These are phyloP conservation scores for Aspergillus sergii DNA, from an alignment of 2,329 filamentous ascomycete genomes.

Conservation along the genomic window DNA sequence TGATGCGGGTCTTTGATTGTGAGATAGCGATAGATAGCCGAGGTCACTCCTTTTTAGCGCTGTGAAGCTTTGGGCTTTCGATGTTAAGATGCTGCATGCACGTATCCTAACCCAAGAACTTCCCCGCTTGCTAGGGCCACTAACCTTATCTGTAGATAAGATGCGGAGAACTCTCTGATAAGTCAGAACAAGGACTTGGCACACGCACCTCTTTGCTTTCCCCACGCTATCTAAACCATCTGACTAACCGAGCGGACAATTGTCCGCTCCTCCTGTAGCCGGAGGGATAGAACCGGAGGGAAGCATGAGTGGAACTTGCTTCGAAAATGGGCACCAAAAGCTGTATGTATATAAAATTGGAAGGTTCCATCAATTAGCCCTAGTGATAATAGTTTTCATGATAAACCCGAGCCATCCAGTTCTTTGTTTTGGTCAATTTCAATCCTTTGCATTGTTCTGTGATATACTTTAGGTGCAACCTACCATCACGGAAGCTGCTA, in stretches of 20 bases:
- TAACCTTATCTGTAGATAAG: not conserved
- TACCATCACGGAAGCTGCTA: not conserved
- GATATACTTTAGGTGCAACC: not conserved
- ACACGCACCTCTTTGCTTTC: not conserved
- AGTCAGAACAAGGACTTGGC: not conserved
- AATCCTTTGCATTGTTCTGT: not conserved
- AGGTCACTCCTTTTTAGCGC: not conserved
- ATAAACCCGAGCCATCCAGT: not conserved
- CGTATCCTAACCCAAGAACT: not conserved
- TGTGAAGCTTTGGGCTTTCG: not conserved
- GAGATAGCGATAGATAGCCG: not conserved
- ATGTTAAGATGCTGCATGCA: no score
- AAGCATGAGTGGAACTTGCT: not conserved
- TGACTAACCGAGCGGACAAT: conserved; percentile 4
- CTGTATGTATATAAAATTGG: not conserved
- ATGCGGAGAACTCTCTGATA: not conserved
- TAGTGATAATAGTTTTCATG: not conserved
- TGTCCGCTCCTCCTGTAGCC: conserved; percentile 4
- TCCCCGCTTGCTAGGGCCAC: not conserved
- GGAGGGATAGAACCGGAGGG: not conserved
- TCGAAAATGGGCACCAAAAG: not conserved
- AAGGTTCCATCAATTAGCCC: not conserved
- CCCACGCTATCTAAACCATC: not conserved
- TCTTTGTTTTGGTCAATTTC: not conserved
- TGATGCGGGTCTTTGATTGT: not conserved